These are phyloP conservation scores for Aristolochia fimbriata DNA, from an alignment of 164 flowering plant species.

Conservation along the genomic window DNA sequence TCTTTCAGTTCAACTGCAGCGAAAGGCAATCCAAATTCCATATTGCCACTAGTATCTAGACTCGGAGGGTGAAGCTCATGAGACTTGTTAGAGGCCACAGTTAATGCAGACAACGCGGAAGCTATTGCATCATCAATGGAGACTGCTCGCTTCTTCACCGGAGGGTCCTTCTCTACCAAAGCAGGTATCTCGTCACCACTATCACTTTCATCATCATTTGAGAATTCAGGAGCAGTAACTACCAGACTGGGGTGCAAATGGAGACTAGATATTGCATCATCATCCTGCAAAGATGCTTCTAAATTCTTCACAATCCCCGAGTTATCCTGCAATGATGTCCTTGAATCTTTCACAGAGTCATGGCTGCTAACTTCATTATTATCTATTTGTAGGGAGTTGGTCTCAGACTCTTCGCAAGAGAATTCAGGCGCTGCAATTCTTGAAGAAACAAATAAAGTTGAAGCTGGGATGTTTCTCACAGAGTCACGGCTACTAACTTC, in stretches of 20 bases:
- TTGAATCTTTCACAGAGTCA: no score
- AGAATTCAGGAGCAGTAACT: constrained; percentile 56
- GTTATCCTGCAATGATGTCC: no score
- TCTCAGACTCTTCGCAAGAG: constrained; percentile 31
- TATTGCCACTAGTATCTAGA: constrained; percentile 21
- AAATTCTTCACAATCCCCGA: no score
- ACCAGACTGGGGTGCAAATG: constrained; percentile 30
- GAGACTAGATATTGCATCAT: constrained; percentile 14
- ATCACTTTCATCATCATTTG: constrained; percentile 33
- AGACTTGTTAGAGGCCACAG: constrained; percentile 22
- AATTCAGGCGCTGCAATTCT: constrained; percentile 34
- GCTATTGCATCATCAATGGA: constrained; percentile 83
- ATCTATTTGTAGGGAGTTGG: constrained; percentile 25
- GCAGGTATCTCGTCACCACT: constrained; percentile 16
- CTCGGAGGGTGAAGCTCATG: constrained; percentile 17
- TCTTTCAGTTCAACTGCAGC: background rate
- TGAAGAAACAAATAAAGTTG: constrained; percentile 22
- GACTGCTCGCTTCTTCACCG: constrained; percentile 16
- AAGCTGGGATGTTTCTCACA: constrained; percentile 13
- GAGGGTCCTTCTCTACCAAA: constrained; percentile 11
- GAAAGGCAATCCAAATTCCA: background rate
- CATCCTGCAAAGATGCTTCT: no score
- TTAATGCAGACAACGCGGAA: constrained; percentile 61
- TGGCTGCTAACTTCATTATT: constrained; percentile 7
- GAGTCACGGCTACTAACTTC: background rate